A percentile compares a stretch with the other conserved stretches of the same genome.
phyloP scores from a whole-genome alignment of 2,329 filamentous ascomycete species.

The Cladophialophora immunda region DNA sequence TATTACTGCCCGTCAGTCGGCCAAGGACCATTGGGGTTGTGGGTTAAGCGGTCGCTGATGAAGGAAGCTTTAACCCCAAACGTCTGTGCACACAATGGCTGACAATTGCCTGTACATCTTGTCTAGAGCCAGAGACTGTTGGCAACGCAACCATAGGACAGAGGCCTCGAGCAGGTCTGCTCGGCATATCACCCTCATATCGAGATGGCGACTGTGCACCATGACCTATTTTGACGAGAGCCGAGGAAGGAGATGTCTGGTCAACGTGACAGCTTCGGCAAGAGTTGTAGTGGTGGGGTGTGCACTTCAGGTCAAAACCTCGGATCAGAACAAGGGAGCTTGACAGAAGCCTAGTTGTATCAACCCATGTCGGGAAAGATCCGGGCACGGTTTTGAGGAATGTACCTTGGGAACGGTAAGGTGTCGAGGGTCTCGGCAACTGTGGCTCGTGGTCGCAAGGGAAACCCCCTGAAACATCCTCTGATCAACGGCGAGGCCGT shows the following conservation, averaged over 20 bases:
- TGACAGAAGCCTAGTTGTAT: slow-evolving; percentile 4
- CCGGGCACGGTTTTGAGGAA: slow-evolving; percentile 1
- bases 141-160: neutral
- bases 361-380: slow-evolving; percentile 3
- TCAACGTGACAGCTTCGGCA: neutral
- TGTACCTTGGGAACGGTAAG: neutral
- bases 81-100: slow-evolving; percentile 3
- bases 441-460: slow-evolving; percentile 12
- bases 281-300: neutral
- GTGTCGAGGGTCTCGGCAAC: neutral
- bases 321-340: slow-evolving; percentile 9
- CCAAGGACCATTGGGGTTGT: neutral
- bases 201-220: neutral
- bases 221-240: neutral
- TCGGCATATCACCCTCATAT: neutral
- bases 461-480: slow-evolving; percentile 13
- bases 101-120: neutral
- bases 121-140: neutral
- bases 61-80: slow-evolving; percentile 8
- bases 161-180: neutral
- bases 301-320: neutral
- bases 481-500: slow-evolving; percentile 11
- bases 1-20: neutral
- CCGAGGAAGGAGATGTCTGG: neutral
- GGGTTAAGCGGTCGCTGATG: neutral